These are phyloP conservation scores for Epichloe amarillans DNA, from an alignment of 2,329 filamentous ascomycete species.

Conservation along the genomic window DNA sequence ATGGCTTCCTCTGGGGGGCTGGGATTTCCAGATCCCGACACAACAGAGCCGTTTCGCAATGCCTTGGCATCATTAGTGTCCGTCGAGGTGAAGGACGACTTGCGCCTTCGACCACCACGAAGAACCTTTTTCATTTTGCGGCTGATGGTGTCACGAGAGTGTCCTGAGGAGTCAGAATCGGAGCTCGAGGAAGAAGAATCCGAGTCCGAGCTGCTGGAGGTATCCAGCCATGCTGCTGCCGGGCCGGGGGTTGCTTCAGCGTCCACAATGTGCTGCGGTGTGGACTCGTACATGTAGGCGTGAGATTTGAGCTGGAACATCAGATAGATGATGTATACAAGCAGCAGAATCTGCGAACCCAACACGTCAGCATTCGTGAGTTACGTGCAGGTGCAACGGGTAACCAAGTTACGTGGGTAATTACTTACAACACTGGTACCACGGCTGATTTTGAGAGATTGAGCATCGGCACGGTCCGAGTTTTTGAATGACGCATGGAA, in stretches of 20 bases:
- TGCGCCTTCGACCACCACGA: constrained; percentile 55
- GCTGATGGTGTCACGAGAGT: constrained; percentile 48
- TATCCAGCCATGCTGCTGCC: constrained; percentile 67
- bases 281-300: constrained; percentile 83
- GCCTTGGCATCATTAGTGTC: constrained; percentile 32
- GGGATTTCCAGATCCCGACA: constrained; percentile 18
- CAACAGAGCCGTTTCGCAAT: constrained; percentile 29
- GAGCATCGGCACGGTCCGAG: constrained; percentile 44
- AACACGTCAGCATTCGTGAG: neutral
- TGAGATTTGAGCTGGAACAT: constrained; percentile 88
- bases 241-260: constrained; percentile 86
- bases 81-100: constrained; percentile 60
- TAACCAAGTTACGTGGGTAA: constrained; percentile 9
- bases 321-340: constrained; percentile 75
- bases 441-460: constrained; percentile 74
- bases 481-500: constrained; percentile 79
- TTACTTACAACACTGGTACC: constrained; percentile 68
- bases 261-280: constrained; percentile 83
- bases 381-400: neutral
- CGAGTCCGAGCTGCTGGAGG: constrained; percentile 43
- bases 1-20: constrained; percentile 24
- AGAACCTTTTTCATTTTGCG: constrained; percentile 67
- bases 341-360: constrained; percentile 46
- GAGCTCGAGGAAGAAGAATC: constrained; percentile 46
- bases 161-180: constrained; percentile 52